Conservation (phyloP, 108 stramenopile genomes). For the Licmophora abbreviata region DNA sequence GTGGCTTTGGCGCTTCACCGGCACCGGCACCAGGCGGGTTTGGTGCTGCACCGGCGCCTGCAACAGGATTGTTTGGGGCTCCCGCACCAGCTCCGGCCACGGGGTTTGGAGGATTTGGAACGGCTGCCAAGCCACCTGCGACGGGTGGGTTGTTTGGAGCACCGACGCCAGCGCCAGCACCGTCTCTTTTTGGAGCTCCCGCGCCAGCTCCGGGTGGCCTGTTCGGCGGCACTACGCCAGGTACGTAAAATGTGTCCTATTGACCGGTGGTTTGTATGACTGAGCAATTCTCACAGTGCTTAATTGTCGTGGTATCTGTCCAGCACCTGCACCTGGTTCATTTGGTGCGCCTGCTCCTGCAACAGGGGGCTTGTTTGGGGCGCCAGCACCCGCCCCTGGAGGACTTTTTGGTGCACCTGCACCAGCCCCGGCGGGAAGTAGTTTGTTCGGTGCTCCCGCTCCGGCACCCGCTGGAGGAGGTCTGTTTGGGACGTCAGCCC, state of each 20-base stretch:
- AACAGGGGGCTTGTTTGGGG: slow-evolving; percentile 47
- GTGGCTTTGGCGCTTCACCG: slow-evolving; percentile 15
- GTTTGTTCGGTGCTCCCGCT: slow-evolving; percentile 37
- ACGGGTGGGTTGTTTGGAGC: slow-evolving; percentile 56
- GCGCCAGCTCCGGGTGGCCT: slow-evolving; percentile 39
- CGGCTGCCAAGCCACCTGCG: slow-evolving; percentile 22
- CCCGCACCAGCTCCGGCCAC: slow-evolving; percentile 10
- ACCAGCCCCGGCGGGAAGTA: slow-evolving; percentile 30
- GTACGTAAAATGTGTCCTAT: too few relatives aligned
- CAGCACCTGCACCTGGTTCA: slow-evolving; percentile 24
- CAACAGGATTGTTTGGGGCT: slow-evolving; percentile 11
- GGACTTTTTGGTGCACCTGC: slow-evolving; percentile 35
- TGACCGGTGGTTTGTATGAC: too few relatives aligned
- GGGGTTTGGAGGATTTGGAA: slow-evolving; percentile 32
- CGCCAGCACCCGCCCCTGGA: slow-evolving; percentile 32
- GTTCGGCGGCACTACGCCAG: slow-evolving; percentile 28
- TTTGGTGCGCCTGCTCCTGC: slow-evolving; percentile 54
- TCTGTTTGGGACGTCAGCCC: slow-evolving; percentile 56
- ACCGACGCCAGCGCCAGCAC: slow-evolving; percentile 20
- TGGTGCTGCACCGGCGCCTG: slow-evolving; percentile 29
- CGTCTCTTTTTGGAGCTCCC: slow-evolving; percentile 45
- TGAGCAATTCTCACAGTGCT: too few relatives aligned
- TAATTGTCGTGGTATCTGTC: too few relatives aligned
- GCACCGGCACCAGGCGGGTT: slow-evolving; percentile 24
- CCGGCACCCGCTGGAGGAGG: slow-evolving; percentile 44